These are phyloP conservation scores for Leishmania amazonensis DNA, from an alignment of 208 protist genomes.

Conservation along the genomic window DNA sequence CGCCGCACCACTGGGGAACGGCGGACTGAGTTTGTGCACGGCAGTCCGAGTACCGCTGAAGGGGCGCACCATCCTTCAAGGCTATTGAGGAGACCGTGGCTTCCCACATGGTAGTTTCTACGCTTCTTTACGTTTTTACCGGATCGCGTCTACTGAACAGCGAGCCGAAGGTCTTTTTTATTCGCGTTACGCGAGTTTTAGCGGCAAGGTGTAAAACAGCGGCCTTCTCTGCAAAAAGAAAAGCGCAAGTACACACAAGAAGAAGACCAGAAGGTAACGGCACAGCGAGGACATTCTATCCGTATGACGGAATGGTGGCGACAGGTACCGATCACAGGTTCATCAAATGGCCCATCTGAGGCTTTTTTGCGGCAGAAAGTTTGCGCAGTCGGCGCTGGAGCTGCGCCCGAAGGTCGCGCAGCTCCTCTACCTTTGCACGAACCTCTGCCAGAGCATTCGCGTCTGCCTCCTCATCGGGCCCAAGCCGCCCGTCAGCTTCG, in stretches of 20 bases:
- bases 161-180: background rate
- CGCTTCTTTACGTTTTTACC: background rate
- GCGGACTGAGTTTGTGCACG: background rate
- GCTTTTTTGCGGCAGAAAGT: background rate
- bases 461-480: background rate
- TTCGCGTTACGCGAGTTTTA: background rate
- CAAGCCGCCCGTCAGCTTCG: background rate
- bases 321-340: background rate
- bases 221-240: background rate
- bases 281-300: background rate
- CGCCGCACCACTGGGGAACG: background rate
- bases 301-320: background rate
- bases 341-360: background rate
- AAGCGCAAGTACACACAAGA: background rate
- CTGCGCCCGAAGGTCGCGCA: constrained; percentile 30
- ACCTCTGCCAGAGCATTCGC: constrained; percentile 8
- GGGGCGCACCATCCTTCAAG: background rate
- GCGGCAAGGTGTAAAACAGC: background rate
- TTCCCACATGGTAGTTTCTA: background rate
- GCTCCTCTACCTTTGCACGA: constrained; percentile 35
- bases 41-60: background rate
- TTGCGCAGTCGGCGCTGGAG: constrained; percentile 18
- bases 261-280: background rate
- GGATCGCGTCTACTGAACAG: background rate
- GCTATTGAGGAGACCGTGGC: background rate